A percentile compares a stretch with the other conserved stretches of the same genome.
These are phyloP conservation scores for Pleurotus platypus DNA, from an alignment of 768 basidiomycete genomes.

Conservation along the genomic window DNA sequence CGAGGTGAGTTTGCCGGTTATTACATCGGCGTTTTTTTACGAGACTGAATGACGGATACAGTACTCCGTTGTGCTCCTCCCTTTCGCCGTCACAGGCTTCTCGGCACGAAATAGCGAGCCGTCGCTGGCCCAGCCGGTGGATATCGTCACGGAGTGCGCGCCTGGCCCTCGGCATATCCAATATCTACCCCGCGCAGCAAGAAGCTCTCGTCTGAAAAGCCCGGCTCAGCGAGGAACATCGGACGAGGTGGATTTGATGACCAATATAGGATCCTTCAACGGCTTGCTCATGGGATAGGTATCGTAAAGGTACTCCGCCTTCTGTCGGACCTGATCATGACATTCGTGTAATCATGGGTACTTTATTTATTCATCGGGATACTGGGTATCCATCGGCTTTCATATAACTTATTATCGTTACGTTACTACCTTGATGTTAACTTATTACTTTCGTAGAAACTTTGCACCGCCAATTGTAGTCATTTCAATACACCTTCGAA, in stretches of 20 bases:
- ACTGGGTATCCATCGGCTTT: too few species aligned
- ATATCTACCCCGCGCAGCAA: not conserved
- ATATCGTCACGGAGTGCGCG: slow-evolving; percentile 22
- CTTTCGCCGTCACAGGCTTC: slow-evolving; percentile 20
- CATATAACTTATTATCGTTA: too few species aligned
- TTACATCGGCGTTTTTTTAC: not conserved
- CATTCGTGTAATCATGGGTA: too few species aligned
- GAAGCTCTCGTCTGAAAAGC: not conserved
- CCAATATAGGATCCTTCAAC: not conserved
- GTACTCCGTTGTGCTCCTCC: slow-evolving; percentile 19
- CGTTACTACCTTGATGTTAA: too few species aligned
- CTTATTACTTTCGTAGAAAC: too few species aligned
- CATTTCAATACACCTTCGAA: too few species aligned
- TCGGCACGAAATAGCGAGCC: slow-evolving; percentile 5
- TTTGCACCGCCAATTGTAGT: too few species aligned
- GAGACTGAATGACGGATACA: not conserved
- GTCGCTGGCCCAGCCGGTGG: slow-evolving; percentile 20
- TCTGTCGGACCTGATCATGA: too few species aligned
- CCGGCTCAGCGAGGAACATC: not conserved
- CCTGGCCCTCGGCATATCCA: slow-evolving; percentile 16
- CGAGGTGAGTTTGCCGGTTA: slow-evolving; percentile 17
- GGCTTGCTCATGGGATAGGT: not conserved
- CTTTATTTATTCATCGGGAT: too few species aligned
- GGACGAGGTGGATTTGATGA: not conserved
- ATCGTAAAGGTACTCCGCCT: too few species aligned